Conservation (phyloP, 2,329 filamentous ascomycete genomes). For the Monosporascus sp. region DNA sequence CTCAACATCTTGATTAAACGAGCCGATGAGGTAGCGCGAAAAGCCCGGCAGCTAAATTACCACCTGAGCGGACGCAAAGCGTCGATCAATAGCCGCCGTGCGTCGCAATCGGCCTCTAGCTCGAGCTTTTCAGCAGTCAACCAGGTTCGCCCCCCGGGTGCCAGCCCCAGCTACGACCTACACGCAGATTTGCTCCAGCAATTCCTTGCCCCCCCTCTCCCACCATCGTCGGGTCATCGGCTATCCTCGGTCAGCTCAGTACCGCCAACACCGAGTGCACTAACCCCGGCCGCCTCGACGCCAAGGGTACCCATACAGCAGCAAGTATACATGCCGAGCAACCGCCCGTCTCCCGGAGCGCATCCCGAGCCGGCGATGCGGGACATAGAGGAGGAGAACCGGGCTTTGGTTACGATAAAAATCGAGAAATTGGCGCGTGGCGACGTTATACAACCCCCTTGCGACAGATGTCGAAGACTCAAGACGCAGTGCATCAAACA, state of each 20-base stretch:
- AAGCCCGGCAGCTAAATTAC: constrained; percentile 73
- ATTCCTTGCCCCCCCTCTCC: constrained; percentile 32
- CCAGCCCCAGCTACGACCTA: constrained; percentile 38
- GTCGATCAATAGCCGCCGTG: constrained; percentile 63
- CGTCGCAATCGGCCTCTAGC: constrained; percentile 31
- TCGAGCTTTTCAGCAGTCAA: constrained; percentile 33
- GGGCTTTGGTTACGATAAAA: constrained; percentile 61
- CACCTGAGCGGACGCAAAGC: constrained; percentile 68
- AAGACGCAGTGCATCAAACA: constrained; percentile 82
- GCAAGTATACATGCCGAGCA: constrained; percentile 17
- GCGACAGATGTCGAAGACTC: constrained; percentile 74
- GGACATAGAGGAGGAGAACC: constrained; percentile 30
- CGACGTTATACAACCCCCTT: constrained; percentile 72
- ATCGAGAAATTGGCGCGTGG: constrained; percentile 73
- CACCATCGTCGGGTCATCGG: constrained; percentile 21
- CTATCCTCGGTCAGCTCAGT: constrained; percentile 24
- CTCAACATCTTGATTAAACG: constrained; percentile 71
- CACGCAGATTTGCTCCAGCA: constrained; percentile 53
- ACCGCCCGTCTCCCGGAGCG: constrained; percentile 24
- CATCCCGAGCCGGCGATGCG: constrained; percentile 21
- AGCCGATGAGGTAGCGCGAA: constrained; percentile 64
- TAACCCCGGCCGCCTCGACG: constrained; percentile 22
- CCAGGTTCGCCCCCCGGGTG: constrained; percentile 21
- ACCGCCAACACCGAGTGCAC: constrained; percentile 25
- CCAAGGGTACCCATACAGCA: constrained; percentile 24